Percentiles rank a stretch among this genome's conserved stretches.
Conservation (phyloP, 2,329 filamentous ascomycete species). For the Aspergillus uvarum region DNA sequence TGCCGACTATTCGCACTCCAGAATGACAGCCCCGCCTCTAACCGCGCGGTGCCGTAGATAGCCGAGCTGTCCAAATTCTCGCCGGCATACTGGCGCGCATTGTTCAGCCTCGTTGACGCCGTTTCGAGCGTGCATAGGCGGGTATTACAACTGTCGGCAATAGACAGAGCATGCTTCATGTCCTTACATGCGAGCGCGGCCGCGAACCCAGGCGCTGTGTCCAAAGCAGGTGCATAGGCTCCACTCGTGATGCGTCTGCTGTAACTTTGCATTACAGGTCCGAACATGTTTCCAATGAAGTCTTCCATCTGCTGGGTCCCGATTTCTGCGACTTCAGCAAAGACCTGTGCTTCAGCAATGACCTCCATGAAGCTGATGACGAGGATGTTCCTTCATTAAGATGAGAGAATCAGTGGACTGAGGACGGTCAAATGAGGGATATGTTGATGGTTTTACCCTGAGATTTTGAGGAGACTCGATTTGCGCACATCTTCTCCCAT, state of each 20-base stretch:
- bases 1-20: background rate
- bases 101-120: background rate
- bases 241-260: slow-evolving; percentile 21
- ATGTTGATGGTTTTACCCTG: slow-evolving; percentile 31
- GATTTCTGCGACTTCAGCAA: slow-evolving; percentile 50
- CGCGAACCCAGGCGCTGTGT: slow-evolving; percentile 15
- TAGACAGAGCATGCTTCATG: slow-evolving; percentile 15
- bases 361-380: slow-evolving; percentile 53
- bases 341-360: slow-evolving; percentile 51
- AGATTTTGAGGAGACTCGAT: slow-evolving; percentile 49
- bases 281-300: slow-evolving; percentile 30
- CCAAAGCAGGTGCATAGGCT: slow-evolving; percentile 18
- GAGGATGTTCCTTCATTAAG: slow-evolving; percentile 46
- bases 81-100: background rate
- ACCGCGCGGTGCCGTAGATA: background rate
- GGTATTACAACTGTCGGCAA: background rate
- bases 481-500: slow-evolving; percentile 47
- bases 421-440: no score
- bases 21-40: background rate
- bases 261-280: slow-evolving; percentile 18
- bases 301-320: slow-evolving; percentile 44
- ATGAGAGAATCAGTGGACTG: no score
- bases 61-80: background rate
- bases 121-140: background rate
- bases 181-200: slow-evolving; percentile 18